phyloP scores from a whole-genome alignment of 2,329 filamentous ascomycete genomes.

The Aureobasidium melanogenum region DNA sequence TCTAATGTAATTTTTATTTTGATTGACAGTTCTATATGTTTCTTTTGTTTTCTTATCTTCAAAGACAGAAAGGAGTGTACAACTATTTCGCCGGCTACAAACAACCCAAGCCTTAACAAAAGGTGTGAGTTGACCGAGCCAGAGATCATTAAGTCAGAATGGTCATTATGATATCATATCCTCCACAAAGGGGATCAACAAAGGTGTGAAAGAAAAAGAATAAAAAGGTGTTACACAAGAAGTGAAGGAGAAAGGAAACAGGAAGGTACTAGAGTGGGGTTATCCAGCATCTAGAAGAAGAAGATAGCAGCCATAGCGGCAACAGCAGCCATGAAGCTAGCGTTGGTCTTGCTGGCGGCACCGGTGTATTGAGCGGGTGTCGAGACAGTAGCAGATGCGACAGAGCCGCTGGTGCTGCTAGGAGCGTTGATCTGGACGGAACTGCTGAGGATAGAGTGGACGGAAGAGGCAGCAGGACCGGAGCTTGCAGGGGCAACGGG shows the following conservation, averaged over 20 bases:
- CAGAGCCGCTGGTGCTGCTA: neutral
- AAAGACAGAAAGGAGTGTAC: neutral
- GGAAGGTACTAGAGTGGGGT: neutral
- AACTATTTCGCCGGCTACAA: neutral
- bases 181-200: neutral
- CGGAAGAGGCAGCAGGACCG: neutral
- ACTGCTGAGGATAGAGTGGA: neutral
- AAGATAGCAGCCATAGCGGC: conserved; percentile 31
- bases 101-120: neutral
- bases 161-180: conserved; percentile 4
- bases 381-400: conserved; percentile 12
- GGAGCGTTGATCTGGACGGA: neutral
- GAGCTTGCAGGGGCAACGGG: neutral
- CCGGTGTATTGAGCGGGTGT: conserved; percentile 23
- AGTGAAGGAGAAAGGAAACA: neutral
- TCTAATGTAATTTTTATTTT: neutral
- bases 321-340: conserved; percentile 29
- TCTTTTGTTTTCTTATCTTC: neutral
- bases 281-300: conserved; percentile 15
- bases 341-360: conserved; percentile 30
- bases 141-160: neutral
- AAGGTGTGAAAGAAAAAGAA: neutral
- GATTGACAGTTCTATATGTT: neutral
- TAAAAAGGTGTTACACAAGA: neutral
- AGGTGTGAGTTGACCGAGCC: neutral